Evolutionary conservation across 2,329 filamentous ascomycete species (phyloP).

Genomic region (Dothiorella sarmentorum): DNA sequence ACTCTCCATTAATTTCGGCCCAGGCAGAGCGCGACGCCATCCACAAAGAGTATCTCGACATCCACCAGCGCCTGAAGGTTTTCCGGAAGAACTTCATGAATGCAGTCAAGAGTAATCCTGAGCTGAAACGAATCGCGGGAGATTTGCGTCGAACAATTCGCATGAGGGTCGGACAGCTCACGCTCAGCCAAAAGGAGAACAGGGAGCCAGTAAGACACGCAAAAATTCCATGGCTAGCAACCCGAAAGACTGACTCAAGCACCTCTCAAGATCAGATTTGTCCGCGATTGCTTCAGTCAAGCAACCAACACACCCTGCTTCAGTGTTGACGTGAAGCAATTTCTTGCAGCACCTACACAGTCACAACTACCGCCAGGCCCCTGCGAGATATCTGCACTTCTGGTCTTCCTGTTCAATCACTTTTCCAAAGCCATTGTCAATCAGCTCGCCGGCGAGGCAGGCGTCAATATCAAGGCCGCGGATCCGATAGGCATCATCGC

Average conservation of each 20-base stretch:
- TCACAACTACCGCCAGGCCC: background rate
- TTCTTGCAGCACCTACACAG: constrained; percentile 5
- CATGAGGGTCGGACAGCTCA: constrained; percentile 34
- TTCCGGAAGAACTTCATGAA: constrained; percentile 32
- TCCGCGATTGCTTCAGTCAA: constrained; percentile 24
- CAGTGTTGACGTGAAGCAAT: constrained; percentile 34
- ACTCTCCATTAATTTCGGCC: constrained; percentile 2
- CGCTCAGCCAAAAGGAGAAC: constrained; percentile 28
- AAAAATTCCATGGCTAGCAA: too few relatives aligned
- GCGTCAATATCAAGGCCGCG: constrained; percentile 47
- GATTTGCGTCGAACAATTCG: constrained; percentile 33
- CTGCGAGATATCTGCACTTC: constrained; percentile 23
- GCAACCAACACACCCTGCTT: background rate
- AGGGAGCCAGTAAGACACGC: constrained; percentile 20
- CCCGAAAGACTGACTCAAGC: background rate
- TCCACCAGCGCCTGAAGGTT: constrained; percentile 37
- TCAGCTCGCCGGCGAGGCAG: constrained; percentile 49
- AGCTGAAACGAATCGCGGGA: constrained; percentile 29
- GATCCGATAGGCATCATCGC: constrained; percentile 74
- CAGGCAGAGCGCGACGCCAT: constrained; percentile 25
- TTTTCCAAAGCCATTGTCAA: constrained; percentile 70
- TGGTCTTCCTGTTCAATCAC: constrained; percentile 70
- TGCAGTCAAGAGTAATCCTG: constrained; percentile 24
- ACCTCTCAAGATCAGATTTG: constrained; percentile 23
- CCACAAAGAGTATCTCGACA: constrained; percentile 34